Percentiles rank a stretch among this genome's conserved stretches.
phyloP scores from a whole-genome alignment of 371 early-diverging fungal genomes.

The Rhizopus stolonifer region DNA sequence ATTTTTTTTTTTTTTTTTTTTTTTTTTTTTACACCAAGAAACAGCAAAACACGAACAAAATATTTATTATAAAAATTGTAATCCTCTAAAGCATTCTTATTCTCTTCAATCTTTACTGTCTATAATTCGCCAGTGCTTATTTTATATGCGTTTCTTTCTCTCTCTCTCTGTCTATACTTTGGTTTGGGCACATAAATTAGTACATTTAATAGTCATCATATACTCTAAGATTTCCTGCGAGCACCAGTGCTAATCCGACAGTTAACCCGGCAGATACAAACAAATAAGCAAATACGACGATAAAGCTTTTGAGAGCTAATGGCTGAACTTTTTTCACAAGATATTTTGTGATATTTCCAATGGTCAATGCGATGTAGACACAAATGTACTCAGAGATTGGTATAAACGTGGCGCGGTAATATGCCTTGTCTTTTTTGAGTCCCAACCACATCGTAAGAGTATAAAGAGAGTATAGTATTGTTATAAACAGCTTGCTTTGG shows the following conservation, averaged over 20 bases:
- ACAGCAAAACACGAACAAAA: no score
- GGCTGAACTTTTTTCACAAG: not conserved
- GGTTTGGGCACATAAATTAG: no score
- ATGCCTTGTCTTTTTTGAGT: conserved; percentile 28
- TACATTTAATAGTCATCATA: conserved; percentile 36
- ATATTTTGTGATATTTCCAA: conserved; percentile 17
- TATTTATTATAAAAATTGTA: no score
- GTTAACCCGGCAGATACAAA: conserved; percentile 13
- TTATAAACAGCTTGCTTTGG: conserved; percentile 11
- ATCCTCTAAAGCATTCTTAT: no score
- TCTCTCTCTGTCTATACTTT: no score
- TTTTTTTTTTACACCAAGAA: no score
- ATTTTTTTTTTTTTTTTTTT: no score
- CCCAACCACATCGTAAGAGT: conserved; percentile 21
- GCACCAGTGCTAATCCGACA: conserved; percentile 28
- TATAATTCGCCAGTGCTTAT: no score
- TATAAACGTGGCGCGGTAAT: conserved; percentile 39
- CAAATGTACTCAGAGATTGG: conserved; percentile 40
- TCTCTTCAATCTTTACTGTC: no score
- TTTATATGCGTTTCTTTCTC: no score
- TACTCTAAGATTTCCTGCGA: conserved; percentile 32
- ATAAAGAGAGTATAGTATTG: conserved; percentile 17
- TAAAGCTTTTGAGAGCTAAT: not conserved
- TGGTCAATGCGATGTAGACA: conserved; percentile 18
- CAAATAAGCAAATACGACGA: conserved; percentile 9